Evolutionary conservation across 2,329 filamentous ascomycete species (phyloP), one percentile per base, ranked within the genome.

Genomic region (Colletotrichum limetticola): DNA sequence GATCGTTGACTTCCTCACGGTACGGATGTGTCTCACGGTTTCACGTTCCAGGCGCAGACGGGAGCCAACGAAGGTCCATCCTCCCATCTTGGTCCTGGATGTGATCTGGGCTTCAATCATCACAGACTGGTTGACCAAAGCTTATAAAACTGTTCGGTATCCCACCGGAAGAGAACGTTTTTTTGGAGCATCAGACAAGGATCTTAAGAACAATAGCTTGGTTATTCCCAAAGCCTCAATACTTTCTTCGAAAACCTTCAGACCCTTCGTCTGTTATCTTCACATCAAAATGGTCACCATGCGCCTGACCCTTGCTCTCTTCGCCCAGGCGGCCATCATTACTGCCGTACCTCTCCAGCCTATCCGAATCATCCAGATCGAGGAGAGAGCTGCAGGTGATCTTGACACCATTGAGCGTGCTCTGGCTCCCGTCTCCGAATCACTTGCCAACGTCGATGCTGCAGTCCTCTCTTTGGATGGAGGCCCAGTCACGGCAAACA

Each of bases 61-160:
- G 69, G 46, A 61, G 32, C 58, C 5, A 49, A 28, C 32, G 56
- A 70, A 19, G 49, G 16, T 9, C 35, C 60, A 32, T 56, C 32
- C 26, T 22, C 59, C 35, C 8, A 57, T 60, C 19, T 35, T 56
- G 28, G 60, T 52, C 5, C n/a, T 37, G 5, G n/a, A n/a, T 19
- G 28, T 24, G 32, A 52, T 37, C 56, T 26, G 32, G 52, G 35
- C 28, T 59, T 53, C 32, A 9, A 16, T 8, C 16, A 26, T n/a
- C 71, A 65, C 61, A 35, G 56, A 62, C 66, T 42, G 32, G 9
- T 65, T 28, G 32, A 61, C 22, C 26, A 22, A 72, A 73, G 66
- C 32, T 73, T 73, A 73, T 73, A 71, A 73, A 71, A 37, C 71
- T 49, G 61, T 66, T 66, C 37, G 32, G 61, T 73, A 60, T 73